These are phyloP conservation scores for Umbelopsis vinacea DNA, from an alignment of 192 early-diverging fungal genomes.

Conservation along the genomic window DNA sequence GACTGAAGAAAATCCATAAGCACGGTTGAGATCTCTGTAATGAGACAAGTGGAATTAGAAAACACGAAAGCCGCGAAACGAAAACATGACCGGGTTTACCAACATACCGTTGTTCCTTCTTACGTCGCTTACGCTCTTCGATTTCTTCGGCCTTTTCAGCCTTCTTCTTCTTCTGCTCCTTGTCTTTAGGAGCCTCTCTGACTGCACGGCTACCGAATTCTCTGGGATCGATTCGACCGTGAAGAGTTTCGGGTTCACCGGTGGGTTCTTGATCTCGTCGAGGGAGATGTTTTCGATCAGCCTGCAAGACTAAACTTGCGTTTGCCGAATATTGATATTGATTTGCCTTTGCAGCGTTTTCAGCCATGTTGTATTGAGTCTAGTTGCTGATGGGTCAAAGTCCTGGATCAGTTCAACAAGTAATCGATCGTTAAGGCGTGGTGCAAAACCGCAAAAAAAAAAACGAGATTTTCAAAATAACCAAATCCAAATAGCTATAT, in stretches of 20 bases:
- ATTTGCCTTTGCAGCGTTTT: slow-evolving; percentile 65
- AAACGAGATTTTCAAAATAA: slow-evolving; percentile 10
- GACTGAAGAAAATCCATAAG: slow-evolving; percentile 76
- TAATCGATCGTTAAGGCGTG: not conserved
- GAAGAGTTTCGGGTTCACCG: slow-evolving; percentile 93
- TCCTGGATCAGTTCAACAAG: not conserved
- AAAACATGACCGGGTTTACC: not conserved
- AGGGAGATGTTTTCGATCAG: slow-evolving; percentile 79
- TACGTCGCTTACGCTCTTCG: slow-evolving; percentile 58
- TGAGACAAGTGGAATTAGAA: not conserved
- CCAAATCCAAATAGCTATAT: slow-evolving; percentile 18
- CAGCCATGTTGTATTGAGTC: slow-evolving; percentile 53
- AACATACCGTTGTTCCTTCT: slow-evolving; percentile 65
- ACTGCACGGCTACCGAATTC: slow-evolving; percentile 84
- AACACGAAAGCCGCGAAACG: not conserved
- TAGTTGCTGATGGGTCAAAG: slow-evolving; percentile 1
- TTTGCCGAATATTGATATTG: slow-evolving; percentile 89
- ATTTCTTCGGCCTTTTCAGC: slow-evolving; percentile 48
- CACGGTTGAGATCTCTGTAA: slow-evolving; percentile 46
- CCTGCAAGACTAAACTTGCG: slow-evolving; percentile 95
- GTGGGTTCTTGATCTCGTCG: slow-evolving; percentile 91
- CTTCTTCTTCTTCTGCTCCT: slow-evolving; percentile 71
- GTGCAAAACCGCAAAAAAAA: not conserved
- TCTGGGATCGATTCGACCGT: slow-evolving; percentile 82
- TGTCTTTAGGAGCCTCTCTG: slow-evolving; percentile 65